Evolutionary conservation across 345 rosid species (phyloP), one percentile per base, ranked within the genome.

Genomic region (Populus alba): DNA sequence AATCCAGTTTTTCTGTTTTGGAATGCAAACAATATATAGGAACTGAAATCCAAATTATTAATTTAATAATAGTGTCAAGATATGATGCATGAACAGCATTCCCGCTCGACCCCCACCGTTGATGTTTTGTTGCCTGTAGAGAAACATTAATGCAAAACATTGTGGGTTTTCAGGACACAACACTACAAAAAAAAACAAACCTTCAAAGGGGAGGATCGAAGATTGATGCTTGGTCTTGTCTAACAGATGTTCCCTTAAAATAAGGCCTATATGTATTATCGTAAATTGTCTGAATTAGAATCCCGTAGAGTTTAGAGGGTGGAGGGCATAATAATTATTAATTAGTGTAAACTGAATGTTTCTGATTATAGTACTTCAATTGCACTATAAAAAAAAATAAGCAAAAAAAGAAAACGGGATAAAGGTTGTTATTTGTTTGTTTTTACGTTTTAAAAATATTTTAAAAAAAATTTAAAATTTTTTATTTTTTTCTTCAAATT

Each of bases 141-240:
- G 86, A 85, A 82, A 84, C 83, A 84, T 22, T 76, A 76, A 73
- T 18, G 57, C 38, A 72, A 59, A 71, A 78, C 57, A 68, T 80
- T 74, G 84, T 82, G 84, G 79, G 79, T 68, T 80, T 76, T 79
- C 61, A 71, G 83, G 78, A 82, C 80, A 83, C 73, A 67, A 38
- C 38, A 65, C 31, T 20, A 51, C 45, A 29, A 17, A 38, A 39
- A 55, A 8, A 37, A 5, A 65, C 35, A 35, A 45, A 51, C 33
- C 51, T 47, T 47, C 51, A 69, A 78, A 55, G 51, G 38, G 77
- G 29, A 51, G 51, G 55, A 71, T 75, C 47, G 45, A 67, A 79
- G 85, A 75, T 39, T 0, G 61, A 68, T 57, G 81, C 70, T 80
- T 29, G 66, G 70, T 69, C 77, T 53, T 80, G 85, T 83, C 85